These are phyloP conservation scores for Amylocarpus encephaloides DNA, from an alignment of 2,329 filamentous ascomycete genomes.

Conservation along the genomic window DNA sequence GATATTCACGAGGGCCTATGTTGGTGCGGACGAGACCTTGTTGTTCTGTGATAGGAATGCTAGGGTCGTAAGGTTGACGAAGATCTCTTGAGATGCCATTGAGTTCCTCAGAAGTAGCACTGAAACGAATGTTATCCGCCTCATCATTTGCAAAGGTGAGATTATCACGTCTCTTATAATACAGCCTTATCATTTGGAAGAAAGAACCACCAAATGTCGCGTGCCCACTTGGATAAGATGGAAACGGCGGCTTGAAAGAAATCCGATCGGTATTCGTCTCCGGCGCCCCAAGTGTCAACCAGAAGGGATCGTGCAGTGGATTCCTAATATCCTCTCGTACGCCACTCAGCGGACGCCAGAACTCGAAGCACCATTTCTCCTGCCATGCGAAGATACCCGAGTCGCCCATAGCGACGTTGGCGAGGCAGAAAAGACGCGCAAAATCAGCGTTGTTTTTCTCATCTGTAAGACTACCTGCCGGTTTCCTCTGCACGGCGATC, in stretches of 20 bases:
- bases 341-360: constrained; percentile 6
- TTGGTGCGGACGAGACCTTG: constrained; percentile 5
- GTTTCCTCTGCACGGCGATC: constrained; percentile 4
- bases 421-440: constrained; percentile 5
- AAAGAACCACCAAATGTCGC: constrained; percentile 7
- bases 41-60: constrained; percentile 3
- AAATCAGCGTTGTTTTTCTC: constrained; percentile 9
- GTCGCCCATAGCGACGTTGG: constrained; percentile 7
- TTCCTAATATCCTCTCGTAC: constrained; percentile 3
- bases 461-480: neutral
- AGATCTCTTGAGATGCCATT: constrained; percentile 6
- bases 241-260: constrained; percentile 6
- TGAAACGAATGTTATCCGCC: constrained; percentile 5
- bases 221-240: constrained; percentile 5
- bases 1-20: neutral
- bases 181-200: constrained; percentile 4
- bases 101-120: constrained; percentile 1
- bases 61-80: constrained; percentile 5
- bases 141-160: constrained; percentile 5
- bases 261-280: constrained; percentile 8
- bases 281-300: constrained; percentile 5
- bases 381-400: constrained; percentile 5
- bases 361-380: constrained; percentile 7
- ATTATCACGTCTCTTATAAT: constrained; percentile 7
- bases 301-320: constrained; percentile 3